Conservation (phyloP, 768 basidiomycete genomes). For the Leccinum aurantiacum region DNA sequence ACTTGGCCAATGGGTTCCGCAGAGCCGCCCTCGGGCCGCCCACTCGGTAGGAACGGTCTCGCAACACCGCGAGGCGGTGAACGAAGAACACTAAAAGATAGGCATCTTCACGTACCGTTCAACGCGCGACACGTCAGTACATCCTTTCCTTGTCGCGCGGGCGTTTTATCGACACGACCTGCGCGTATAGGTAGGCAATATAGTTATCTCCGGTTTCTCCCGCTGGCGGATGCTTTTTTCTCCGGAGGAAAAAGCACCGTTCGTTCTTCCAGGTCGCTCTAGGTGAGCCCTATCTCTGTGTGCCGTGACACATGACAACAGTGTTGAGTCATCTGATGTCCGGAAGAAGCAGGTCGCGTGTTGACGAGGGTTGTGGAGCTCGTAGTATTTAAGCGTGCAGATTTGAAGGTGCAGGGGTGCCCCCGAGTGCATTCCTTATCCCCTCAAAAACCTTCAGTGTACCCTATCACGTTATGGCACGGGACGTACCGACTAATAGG, state of each 20-base stretch:
- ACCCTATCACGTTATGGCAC: conserved; percentile 22
- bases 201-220: background rate
- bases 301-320: conserved; percentile 7
- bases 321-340: conserved; percentile 18
- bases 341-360: conserved; percentile 2
- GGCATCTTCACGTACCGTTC: background rate
- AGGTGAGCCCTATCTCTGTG: conserved; percentile 2
- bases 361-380: background rate
- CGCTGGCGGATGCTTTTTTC: background rate
- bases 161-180: background rate
- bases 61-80: background rate
- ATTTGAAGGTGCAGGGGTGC: background rate
- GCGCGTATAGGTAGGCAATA: background rate
- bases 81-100: conserved; percentile 3
- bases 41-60: background rate
- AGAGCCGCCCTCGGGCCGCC: background rate
- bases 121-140: background rate
- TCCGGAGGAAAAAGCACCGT: conserved; percentile 1
- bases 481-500: conserved; percentile 58
- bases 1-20: background rate
- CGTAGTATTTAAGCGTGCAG: conserved; percentile 12
- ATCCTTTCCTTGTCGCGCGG: background rate
- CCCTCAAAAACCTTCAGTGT: background rate
- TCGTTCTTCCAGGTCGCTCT: background rate
- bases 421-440: background rate